Percentiles rank a stretch among this genome's conserved stretches.
Conservation (phyloP, 1,139 yeast genomes). For the Sugiyamaella japonica region DNA sequence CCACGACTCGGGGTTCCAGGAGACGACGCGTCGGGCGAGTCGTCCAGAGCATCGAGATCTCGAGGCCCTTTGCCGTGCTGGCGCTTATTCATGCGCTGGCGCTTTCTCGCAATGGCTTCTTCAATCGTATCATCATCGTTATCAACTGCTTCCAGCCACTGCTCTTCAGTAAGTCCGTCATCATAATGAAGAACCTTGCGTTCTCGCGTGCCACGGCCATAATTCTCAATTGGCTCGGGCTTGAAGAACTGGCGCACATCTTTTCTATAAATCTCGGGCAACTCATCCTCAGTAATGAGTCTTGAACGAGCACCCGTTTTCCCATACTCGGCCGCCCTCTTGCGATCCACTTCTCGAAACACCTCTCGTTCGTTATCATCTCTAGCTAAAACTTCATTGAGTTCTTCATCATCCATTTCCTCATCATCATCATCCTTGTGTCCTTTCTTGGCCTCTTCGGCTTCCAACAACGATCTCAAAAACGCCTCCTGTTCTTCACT, state of each 20-base stretch:
- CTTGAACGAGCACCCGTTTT: slow-evolving; percentile 51
- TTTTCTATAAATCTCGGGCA: slow-evolving; percentile 78
- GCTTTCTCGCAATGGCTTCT: slow-evolving; percentile 63
- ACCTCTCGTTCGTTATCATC: slow-evolving; percentile 67
- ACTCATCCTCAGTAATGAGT: slow-evolving; percentile 65
- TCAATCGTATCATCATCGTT: slow-evolving; percentile 68
- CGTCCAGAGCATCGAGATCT: slow-evolving; percentile 11
- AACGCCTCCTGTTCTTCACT: slow-evolving; percentile 97
- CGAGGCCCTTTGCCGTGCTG: neutral
- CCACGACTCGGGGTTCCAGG: slow-evolving; percentile 17
- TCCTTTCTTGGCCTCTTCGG: slow-evolving; percentile 56
- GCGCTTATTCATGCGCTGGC: slow-evolving; percentile 1
- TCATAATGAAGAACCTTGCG: slow-evolving; percentile 80
- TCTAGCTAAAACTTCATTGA: slow-evolving; percentile 86
- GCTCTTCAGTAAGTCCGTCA: slow-evolving; percentile 93
- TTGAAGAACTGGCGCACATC: slow-evolving; percentile 61
- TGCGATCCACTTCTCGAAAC: slow-evolving; percentile 70
- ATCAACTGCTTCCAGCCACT: slow-evolving; percentile 76
- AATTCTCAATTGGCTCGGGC: slow-evolving; percentile 49
- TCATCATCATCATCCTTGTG: slow-evolving; percentile 62
- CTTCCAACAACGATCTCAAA: slow-evolving; percentile 78
- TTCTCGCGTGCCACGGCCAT: slow-evolving; percentile 72
- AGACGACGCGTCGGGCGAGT: slow-evolving; percentile 13
- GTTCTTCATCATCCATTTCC: slow-evolving; percentile 49
- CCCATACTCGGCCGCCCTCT: slow-evolving; percentile 52